Conservation (phyloP, 2,329 filamentous ascomycete genomes). For the Xylaria sp. region DNA sequence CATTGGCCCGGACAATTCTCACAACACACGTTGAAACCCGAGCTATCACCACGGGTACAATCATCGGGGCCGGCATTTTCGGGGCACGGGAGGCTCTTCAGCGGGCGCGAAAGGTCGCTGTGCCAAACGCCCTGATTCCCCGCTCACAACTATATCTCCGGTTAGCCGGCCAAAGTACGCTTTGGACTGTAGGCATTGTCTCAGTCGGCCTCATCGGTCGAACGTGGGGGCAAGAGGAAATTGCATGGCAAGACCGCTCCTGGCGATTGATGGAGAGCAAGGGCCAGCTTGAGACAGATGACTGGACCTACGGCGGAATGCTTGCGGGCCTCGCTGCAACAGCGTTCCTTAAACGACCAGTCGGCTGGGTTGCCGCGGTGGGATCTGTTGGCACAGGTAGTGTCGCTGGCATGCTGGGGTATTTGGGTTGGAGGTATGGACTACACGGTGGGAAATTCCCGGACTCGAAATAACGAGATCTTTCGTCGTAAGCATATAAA, state of each 20-base stretch:
- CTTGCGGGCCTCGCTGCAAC: conserved; percentile 45
- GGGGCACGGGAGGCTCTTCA: conserved; percentile 43
- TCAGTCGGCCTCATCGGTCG: conserved; percentile 56
- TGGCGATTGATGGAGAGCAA: conserved; percentile 69
- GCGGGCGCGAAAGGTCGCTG: conserved; percentile 36
- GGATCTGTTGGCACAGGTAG: conserved; percentile 61
- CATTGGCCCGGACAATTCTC: conserved; percentile 64
- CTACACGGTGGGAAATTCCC: conserved; percentile 56
- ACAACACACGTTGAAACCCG: conserved; percentile 68
- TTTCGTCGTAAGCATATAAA: not conserved
- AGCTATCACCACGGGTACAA: conserved; percentile 62
- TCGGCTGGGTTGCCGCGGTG: conserved; percentile 54
- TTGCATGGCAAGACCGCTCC: conserved; percentile 72
- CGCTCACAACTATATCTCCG: conserved; percentile 55
- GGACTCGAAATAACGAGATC: conserved; percentile 1
- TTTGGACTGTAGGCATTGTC: conserved; percentile 58
- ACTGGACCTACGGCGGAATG: conserved; percentile 62
- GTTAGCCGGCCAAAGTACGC: conserved; percentile 57
- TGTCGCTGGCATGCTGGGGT: conserved; percentile 59
- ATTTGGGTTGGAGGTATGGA: conserved; percentile 62
- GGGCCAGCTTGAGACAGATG: conserved; percentile 67
- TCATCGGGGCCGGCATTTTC: conserved; percentile 57
- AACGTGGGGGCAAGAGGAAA: conserved; percentile 66
- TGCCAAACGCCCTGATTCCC: conserved; percentile 34
- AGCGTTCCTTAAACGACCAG: conserved; percentile 44